Conservation (phyloP, 2,329 filamentous ascomycete species). For the Aspergillus piperis region DNA sequence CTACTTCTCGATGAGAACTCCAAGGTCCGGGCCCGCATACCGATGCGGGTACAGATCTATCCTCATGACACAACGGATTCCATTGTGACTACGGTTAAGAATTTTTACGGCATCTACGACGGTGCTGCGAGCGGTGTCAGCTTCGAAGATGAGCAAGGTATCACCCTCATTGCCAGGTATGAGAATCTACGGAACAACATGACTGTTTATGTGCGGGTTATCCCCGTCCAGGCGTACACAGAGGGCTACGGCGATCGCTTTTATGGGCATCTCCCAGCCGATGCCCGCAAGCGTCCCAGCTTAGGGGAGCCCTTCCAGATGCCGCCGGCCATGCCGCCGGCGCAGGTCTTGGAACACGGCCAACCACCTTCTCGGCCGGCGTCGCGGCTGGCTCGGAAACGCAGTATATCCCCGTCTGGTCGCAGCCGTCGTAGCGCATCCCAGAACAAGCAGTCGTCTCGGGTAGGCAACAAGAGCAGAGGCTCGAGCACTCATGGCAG, state of each 20-base stretch:
- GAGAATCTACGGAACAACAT: slow-evolving; percentile 94
- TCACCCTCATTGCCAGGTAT: slow-evolving; percentile 90
- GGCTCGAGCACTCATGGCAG: slow-evolving; percentile 61
- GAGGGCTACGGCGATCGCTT: slow-evolving; percentile 49
- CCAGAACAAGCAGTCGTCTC: slow-evolving; percentile 70
- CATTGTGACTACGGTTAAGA: slow-evolving; percentile 97
- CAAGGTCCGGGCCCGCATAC: slow-evolving; percentile 61
- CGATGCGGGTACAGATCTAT: slow-evolving; percentile 78
- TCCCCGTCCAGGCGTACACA: slow-evolving; percentile 58
- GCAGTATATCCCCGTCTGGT: slow-evolving; percentile 74
- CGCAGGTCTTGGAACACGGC: slow-evolving; percentile 56
- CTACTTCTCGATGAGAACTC: slow-evolving; percentile 60
- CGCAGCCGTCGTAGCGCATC: slow-evolving; percentile 77
- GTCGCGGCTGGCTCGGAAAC: slow-evolving; percentile 71
- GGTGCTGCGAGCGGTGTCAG: slow-evolving; percentile 79
- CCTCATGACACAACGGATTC: slow-evolving; percentile 96
- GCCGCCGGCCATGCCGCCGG: slow-evolving; percentile 56
- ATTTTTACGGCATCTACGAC: slow-evolving; percentile 96
- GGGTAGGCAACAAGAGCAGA: slow-evolving; percentile 67
- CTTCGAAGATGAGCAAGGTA: slow-evolving; percentile 88
- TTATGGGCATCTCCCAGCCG: slow-evolving; percentile 51
- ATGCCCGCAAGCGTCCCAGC: slow-evolving; percentile 58
- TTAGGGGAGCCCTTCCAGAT: slow-evolving; percentile 66
- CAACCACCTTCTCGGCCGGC: slow-evolving; percentile 67
- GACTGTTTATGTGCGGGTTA: slow-evolving; percentile 88